phyloP scores from a whole-genome alignment of 805 yeast genomes.

The Jamesozyma lodderae region DNA sequence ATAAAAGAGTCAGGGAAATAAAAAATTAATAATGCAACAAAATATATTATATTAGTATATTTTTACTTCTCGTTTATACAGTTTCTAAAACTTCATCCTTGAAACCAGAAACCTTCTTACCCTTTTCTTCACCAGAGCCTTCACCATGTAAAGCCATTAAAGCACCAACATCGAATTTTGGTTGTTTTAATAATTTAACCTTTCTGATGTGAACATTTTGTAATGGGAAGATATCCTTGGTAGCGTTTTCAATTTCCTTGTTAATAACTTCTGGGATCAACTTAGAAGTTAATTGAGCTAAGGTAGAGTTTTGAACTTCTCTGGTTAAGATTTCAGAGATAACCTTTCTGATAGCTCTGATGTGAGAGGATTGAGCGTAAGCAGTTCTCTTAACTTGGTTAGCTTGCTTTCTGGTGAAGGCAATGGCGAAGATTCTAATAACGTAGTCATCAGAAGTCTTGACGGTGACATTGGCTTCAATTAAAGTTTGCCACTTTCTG shows the following conservation, averaged over 20 bases:
- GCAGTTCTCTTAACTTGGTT: conserved; percentile 96
- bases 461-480: conserved; percentile 95
- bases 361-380: conserved; percentile 94
- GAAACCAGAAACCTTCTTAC: conserved; percentile 93
- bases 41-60: conserved; percentile 1
- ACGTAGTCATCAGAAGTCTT: conserved; percentile 97
- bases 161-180: conserved; percentile 96
- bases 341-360: conserved; percentile 95
- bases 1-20: neutral
- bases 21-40: neutral
- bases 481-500: conserved; percentile 97
- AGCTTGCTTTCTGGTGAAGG: conserved; percentile 94
- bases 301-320: conserved; percentile 89
- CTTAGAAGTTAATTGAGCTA: conserved; percentile 93
- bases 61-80: conserved; percentile 47
- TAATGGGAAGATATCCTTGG: conserved; percentile 90
- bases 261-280: conserved; percentile 98
- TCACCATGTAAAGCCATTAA: conserved; percentile 96
- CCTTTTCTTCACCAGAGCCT: conserved; percentile 83
- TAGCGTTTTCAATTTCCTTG: conserved; percentile 94
- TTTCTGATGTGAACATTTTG: conserved; percentile 98
- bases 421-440: conserved; percentile 91
- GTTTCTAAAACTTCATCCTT: conserved; percentile 96
- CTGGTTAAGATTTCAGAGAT: conserved; percentile 92
- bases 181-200: conserved; percentile 96